These are phyloP conservation scores for Beauveria sp. DNA, from an alignment of 2,329 filamentous ascomycete species.

Conservation along the genomic window DNA sequence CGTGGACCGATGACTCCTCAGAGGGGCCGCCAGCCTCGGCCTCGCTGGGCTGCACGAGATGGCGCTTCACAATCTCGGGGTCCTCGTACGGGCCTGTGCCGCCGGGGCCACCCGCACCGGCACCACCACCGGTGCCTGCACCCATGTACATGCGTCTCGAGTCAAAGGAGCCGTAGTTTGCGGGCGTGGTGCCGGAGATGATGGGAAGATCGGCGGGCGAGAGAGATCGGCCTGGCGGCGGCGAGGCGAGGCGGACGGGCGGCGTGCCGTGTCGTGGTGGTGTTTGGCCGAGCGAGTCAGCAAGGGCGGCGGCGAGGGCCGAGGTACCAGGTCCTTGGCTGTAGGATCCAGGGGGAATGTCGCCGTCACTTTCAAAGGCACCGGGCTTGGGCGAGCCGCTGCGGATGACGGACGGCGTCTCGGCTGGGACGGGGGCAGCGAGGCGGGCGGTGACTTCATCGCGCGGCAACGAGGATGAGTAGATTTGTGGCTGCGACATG, in stretches of 20 bases:
- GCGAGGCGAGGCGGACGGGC: constrained; percentile 38
- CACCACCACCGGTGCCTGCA: constrained; percentile 39
- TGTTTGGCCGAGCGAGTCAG: constrained; percentile 61
- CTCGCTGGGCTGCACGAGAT: constrained; percentile 67
- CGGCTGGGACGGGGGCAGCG: constrained; percentile 45
- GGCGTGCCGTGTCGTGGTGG: constrained; percentile 65
- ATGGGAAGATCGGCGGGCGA: constrained; percentile 31
- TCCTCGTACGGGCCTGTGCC: constrained; percentile 65
- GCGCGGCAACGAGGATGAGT: constrained; percentile 47
- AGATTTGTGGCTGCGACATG: constrained; percentile 37
- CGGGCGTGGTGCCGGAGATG: constrained; percentile 43
- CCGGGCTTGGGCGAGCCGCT: constrained; percentile 25
- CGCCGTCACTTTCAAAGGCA: constrained; percentile 48
- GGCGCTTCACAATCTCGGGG: constrained; percentile 81
- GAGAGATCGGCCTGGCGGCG: constrained; percentile 44
- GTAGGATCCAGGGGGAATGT: constrained; percentile 57
- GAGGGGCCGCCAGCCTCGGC: constrained; percentile 32
- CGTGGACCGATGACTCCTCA: constrained; percentile 37
- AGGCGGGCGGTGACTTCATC: constrained; percentile 54
- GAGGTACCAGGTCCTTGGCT: constrained; percentile 74
- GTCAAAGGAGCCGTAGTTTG: constrained; percentile 82
- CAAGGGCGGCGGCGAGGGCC: constrained; percentile 80
- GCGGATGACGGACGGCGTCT: constrained; percentile 26
- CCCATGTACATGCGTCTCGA: constrained; percentile 38
- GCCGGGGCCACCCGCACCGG: constrained; percentile 25